Evolutionary conservation across 2,329 filamentous ascomycete species (phyloP), one percentile per base, ranked within the genome.

Genomic region (Trichoderma sp.): DNA sequence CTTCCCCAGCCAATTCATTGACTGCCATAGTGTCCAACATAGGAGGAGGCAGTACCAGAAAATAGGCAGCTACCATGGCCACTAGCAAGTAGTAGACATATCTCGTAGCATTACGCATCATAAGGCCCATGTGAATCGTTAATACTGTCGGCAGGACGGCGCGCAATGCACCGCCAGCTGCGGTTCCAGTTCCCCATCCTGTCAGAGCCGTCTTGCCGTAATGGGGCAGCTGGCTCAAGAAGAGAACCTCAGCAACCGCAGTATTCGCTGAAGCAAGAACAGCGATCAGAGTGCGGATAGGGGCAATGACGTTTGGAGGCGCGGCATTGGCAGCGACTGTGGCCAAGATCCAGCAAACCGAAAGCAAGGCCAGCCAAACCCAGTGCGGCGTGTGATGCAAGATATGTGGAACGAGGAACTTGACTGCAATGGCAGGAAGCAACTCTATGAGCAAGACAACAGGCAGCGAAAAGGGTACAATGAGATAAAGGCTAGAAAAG

Each of bases 171-270:
- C 75, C 73, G 0, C 78, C 81, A 0, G 76, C 74, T 13, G 80
- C 81, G 6, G 77, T 76, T 1, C 80, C 80, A 1, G 80, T 72
- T 55, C 79, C 81, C 81, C 81, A 82, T 34, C 81, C 81, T 2
- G 76, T 76, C 20, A 82, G 34, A 73, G 77, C 79, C n/a, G 73
- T 68, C 58, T 74, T 74, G 20, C 79, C 78, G 47, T 81, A 79
- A 12, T 77, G 75, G 0, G 77, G 75, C 13, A 78, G 65, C 75
- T 77, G 75, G 15, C 77, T 77, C n/a, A 82, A 59, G 64, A 78
- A 79, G 2, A 77, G 78, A 2, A 82, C 72, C 17, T 82, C 80
- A 65, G 76, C 79, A 6, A 75, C 76, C 4, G 80, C 78, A 3
- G 80, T 73, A 1, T 75, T 74, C 0, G 74, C 72, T 2, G 81